Evolutionary conservation across 2,329 filamentous ascomycete genomes (phyloP), one percentile per base, ranked within the genome.

Genomic region (Furcasterigmium furcatum): DNA sequence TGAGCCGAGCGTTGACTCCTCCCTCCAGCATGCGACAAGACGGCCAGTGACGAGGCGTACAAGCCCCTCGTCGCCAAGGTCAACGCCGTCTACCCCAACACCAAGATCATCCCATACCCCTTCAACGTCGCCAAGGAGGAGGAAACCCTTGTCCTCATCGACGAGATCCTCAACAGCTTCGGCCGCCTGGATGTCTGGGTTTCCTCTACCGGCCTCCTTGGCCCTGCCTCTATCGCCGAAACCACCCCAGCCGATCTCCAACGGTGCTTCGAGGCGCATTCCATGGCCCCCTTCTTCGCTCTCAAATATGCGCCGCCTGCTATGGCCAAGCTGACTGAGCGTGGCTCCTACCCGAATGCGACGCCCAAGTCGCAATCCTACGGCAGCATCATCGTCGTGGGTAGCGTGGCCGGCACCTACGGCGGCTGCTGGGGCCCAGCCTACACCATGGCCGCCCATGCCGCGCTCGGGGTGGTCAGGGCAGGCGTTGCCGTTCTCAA

Each of bases 301-400:
- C 67, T 84, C 50, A 84, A 84, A 58, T 83, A 84, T 54, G 79
- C 79, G 0, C 79, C 80, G 1, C 74, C 79, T 3, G 81, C 82
- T 2, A 84, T 85, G 81, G 71, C 65, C 16, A 84, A 84, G 58
- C 72, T 74, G 7, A 76, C 75, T 0, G 67, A 72, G 1, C 75
- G 62, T 49, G 62, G 76, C 50, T 71, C 74, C 36, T 84, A 85
- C 54, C 69, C 77, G 0, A 84, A 84, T 53, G 80, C 81, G 1
- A 75, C 78, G 12, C 77, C 77, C 1, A 84, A 84, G 55, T 73
- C 76, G 52, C 69, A 73, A 41, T 67, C 70, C n/a, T 84, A 84
- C 55, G 80, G 80, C 3, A 77, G 72, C 51, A 82, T 84, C 47
- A 72, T 84, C 36, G 78, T 84, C n/a, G 77, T 84, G 3, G 73